Base-by-base conservation (phyloP, 1,139 yeast species). In the Komagataea norvegica region DNA sequence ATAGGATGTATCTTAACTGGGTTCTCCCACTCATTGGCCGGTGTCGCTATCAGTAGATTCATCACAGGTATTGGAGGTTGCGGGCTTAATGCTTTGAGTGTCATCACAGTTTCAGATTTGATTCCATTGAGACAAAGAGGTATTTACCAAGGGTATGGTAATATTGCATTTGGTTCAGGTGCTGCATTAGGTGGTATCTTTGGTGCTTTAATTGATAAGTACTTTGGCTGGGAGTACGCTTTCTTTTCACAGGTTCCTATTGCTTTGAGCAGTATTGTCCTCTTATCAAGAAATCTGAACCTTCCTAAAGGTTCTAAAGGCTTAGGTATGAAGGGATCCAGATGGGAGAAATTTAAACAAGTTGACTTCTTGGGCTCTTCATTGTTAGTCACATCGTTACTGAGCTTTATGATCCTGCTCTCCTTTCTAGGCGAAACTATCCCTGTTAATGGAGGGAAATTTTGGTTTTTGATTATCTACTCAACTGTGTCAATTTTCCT, bases 221-320 rank as follows among this genome's bases (percentile, higher is more conserved):
- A 89, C 14, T 53, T 77, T 26, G 94, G 95, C 21, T 88, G 96
- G 96, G 71, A 85, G 54, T 71, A 67, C 53, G 81, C 80, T 3
- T 79, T 79, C 51, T 61, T 67, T 43, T 55, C 67, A 29, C 86
- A 79, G 53, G 71, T 72, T 3, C 95, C 95, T 1, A 61, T 83
- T 28, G 77, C 84, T 2, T 25, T 72, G 11, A 13, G 57, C 2
- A 77, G 82, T 14, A 71, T 69, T 4, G n/a, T 62, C 1, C 55
- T 64, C 32, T 61, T 66, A 36, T 57, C 49, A 49, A 60, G 40
- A 43, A 57, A 42, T 41, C 54, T 55, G 43, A 56, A 50, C 42
- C 56, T 61, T 41, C 77, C 65, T 23, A 50, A 36, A 24, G 79
- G 74, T 2, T 65, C 77, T 5, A 44, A 48, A 21, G 59, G 63